These are phyloP conservation scores for Crithidia mellificae DNA, from an alignment of 208 protist species.

Conservation along the genomic window DNA sequence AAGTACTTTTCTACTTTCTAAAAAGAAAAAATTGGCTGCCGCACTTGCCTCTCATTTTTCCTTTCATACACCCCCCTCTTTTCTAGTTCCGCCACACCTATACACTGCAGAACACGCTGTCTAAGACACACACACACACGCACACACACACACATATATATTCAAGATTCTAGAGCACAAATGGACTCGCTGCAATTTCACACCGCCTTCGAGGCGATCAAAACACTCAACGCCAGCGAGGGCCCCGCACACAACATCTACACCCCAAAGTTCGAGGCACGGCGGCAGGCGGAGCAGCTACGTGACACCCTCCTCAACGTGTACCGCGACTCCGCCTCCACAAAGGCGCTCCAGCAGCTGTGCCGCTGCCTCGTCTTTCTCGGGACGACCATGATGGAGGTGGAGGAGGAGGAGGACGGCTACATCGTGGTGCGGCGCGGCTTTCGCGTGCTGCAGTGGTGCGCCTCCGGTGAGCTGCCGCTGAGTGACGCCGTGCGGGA, in stretches of 20 bases:
- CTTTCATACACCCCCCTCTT: too few species aligned
- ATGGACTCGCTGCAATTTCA: slow-evolving; percentile 64
- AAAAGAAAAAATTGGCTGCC: too few species aligned
- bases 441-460: slow-evolving; percentile 47
- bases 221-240: slow-evolving; percentile 55
- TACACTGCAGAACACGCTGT: too few species aligned
- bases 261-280: slow-evolving; percentile 74
- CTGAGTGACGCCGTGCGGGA: slow-evolving; percentile 16
- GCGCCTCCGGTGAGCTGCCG: slow-evolving; percentile 33
- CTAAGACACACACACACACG: too few species aligned
- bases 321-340: slow-evolving; percentile 37
- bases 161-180: too few species aligned
- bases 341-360: slow-evolving; percentile 56
- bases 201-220: slow-evolving; percentile 54
- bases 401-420: slow-evolving; percentile 74
- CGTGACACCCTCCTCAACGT: slow-evolving; percentile 61
- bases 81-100: too few species aligned
- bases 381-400: slow-evolving; percentile 73
- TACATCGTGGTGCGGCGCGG: slow-evolving; percentile 51
- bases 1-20: too few species aligned
- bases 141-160: too few species aligned
- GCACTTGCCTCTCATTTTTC: too few species aligned
- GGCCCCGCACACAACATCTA: slow-evolving; percentile 75
- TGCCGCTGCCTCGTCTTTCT: slow-evolving; percentile 71
- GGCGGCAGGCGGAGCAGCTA: slow-evolving; percentile 60